Conservation (phyloP, 768 basidiomycete genomes). For the Calocybe gangraenosa region DNA sequence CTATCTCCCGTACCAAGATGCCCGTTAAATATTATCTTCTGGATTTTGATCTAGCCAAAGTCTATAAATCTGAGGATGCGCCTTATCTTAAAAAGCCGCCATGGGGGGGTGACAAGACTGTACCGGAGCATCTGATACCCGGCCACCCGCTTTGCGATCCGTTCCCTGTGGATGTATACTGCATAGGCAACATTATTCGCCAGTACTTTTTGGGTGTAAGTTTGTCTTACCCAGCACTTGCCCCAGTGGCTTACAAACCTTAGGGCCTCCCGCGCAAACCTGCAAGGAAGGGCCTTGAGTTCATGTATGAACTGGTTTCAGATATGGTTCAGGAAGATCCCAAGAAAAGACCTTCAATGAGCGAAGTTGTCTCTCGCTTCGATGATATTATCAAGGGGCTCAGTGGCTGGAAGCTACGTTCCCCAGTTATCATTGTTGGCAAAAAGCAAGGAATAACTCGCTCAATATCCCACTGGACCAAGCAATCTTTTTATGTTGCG, state of each 20-base stretch:
- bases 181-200: constrained; percentile 29
- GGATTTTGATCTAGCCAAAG: constrained; percentile 26
- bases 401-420: no score
- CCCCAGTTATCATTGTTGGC: no score
- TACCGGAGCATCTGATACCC: constrained; percentile 27
- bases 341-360: no score
- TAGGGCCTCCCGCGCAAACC: constrained; percentile 5
- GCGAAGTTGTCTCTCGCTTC: no score
- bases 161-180: constrained; percentile 33
- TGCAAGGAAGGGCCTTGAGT: constrained; percentile 16
- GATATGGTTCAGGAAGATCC: no score
- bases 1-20: constrained; percentile 14
- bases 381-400: no score
- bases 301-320: constrained; percentile 14
- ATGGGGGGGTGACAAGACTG: constrained; percentile 35
- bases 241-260: neutral
- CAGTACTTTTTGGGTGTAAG: constrained; percentile 15
- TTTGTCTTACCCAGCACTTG: neutral
- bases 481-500: no score
- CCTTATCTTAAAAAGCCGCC: constrained; percentile 22
- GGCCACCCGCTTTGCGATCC: constrained; percentile 21
- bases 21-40: constrained; percentile 7
- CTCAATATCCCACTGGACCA: no score
- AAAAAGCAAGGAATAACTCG: no score
- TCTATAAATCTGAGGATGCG: constrained; percentile 20